Percentiles rank a stretch among this genome's conserved stretches.
Evolutionary conservation across 768 basidiomycete genomes (phyloP).

Genomic region (Mycena albidolilacea): DNA sequence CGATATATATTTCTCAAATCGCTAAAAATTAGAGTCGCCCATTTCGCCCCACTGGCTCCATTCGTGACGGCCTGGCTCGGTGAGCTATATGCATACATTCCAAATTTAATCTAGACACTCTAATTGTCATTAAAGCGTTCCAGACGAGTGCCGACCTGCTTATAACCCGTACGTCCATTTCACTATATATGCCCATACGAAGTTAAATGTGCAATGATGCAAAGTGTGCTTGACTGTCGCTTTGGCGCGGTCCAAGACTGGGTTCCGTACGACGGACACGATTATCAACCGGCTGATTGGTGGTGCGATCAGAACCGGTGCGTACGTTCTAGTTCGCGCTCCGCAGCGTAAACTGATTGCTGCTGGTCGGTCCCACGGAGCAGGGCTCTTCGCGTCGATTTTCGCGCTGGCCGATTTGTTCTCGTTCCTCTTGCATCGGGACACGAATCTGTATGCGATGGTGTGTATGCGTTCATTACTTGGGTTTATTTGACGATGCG

Average conservation of each 20-base stretch:
- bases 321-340: too few relatives aligned
- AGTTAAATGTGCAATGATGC: neutral
- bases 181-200: neutral
- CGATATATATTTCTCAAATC: too few relatives aligned
- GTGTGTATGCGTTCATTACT: neutral
- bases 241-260: slow-evolving; percentile 31
- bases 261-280: slow-evolving; percentile 35
- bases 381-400: slow-evolving; percentile 49
- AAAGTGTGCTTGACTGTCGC: slow-evolving; percentile 32
- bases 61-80: slow-evolving; percentile 51
- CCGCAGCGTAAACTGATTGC: neutral
- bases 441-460: slow-evolving; percentile 50
- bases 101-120: slow-evolving; percentile 1
- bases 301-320: slow-evolving; percentile 33
- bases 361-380: neutral
- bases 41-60: slow-evolving; percentile 43
- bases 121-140: slow-evolving; percentile 21
- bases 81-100: neutral
- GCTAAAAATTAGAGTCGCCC: slow-evolving; percentile 38
- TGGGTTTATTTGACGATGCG: too few relatives aligned
- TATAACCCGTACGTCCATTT: slow-evolving; percentile 29
- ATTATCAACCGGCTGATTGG: slow-evolving; percentile 38
- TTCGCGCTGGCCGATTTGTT: slow-evolving; percentile 52
- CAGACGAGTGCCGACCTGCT: slow-evolving; percentile 37
- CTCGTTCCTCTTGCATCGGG: slow-evolving; percentile 44